Percentiles rank a stretch among this genome's conserved stretches.
Conservation (phyloP, 169 alveolate species). For the Plasmodium knowlesi region DNA sequence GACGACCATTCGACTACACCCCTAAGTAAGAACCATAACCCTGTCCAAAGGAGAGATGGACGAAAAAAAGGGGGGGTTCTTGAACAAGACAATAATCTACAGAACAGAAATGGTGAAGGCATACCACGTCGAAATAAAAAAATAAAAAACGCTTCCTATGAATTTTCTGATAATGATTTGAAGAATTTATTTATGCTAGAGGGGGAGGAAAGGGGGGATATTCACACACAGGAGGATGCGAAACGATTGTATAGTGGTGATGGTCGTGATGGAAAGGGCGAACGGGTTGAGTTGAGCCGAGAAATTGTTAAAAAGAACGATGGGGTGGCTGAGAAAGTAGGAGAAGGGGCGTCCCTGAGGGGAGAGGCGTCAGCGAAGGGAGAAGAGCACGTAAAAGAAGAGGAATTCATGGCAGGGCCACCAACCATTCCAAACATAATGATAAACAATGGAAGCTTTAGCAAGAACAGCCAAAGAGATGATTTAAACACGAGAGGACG, state of each 20-base stretch:
- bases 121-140: not conserved
- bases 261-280: not conserved
- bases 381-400: not conserved
- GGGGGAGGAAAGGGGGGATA: conserved; percentile 6
- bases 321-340: not conserved
- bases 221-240: not conserved
- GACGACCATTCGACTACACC: not conserved
- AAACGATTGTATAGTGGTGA: not conserved
- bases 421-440: not conserved
- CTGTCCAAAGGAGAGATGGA: not conserved
- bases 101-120: not conserved
- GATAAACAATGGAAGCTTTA: not conserved
- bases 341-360: not conserved
- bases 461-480: not conserved
- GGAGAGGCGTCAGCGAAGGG: not conserved
- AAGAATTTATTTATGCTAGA: not conserved
- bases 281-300: not conserved
- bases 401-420: not conserved
- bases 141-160: not conserved
- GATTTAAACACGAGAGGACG: not conserved
- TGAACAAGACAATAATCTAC: not conserved
- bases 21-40: not conserved
- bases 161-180: conserved; percentile 36
- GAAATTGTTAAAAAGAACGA: not conserved
- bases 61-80: not conserved